These are phyloP conservation scores for Corymbia citriodora DNA, from an alignment of 441 rosid genomes.

Conservation along the genomic window DNA sequence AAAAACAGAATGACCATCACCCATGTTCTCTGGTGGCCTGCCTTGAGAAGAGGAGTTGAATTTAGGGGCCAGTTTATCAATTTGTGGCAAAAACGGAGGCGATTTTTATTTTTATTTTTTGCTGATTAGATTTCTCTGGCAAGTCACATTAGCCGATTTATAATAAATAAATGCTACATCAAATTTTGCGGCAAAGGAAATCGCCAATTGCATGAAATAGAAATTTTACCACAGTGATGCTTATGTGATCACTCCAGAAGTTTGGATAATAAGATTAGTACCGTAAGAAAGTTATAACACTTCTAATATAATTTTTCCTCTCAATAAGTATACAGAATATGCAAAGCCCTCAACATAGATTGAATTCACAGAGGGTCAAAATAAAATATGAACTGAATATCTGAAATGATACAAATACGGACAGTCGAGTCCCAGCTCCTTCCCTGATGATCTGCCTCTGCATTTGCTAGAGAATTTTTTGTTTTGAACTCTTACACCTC, in stretches of 20 bases:
- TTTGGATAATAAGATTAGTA: not conserved
- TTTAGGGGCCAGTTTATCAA: not conserved
- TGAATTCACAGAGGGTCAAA: not conserved
- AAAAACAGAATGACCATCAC: not conserved
- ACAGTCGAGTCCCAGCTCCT: not conserved
- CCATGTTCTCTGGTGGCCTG: not conserved
- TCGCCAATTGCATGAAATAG: not conserved
- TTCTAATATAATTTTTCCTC: not conserved
- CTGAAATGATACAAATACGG: not conserved
- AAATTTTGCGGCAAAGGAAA: not conserved
- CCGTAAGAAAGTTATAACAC: not conserved
- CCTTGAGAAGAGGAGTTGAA: not conserved
- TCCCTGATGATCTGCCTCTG: not conserved
- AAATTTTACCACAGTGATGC: not conserved
- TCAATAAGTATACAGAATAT: not conserved
- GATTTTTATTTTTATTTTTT: too few species aligned
- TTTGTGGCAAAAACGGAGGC: not conserved
- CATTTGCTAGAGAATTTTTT: not conserved
- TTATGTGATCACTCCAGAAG: not conserved
- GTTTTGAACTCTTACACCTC: not conserved
- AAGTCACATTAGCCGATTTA: too few species aligned
- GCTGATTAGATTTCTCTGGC: too few species aligned
- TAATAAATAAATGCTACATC: rapidly evolving
- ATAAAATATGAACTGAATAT: not conserved
- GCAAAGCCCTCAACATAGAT: not conserved